Evolutionary conservation across 2,329 filamentous ascomycete genomes (phyloP).

Genomic region (Torrubiella hemipterigena): DNA sequence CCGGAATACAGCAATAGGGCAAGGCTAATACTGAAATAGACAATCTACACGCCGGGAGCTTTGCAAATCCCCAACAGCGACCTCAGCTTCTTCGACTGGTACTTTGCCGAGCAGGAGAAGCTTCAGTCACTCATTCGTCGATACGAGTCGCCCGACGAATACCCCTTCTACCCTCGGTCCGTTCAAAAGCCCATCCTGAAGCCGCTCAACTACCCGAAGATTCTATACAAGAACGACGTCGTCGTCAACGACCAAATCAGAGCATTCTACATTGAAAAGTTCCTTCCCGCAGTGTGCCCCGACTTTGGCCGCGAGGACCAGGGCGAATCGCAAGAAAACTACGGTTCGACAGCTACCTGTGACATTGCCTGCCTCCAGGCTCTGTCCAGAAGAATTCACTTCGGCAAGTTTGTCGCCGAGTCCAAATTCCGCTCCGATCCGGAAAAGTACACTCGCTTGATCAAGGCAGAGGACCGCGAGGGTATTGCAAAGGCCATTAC

Average conservation of each 20-base stretch:
- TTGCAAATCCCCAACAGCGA: slow-evolving; percentile 61
- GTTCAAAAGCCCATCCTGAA: slow-evolving; percentile 74
- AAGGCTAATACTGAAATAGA: slow-evolving; percentile 21
- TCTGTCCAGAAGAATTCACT: slow-evolving; percentile 82
- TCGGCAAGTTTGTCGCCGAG: slow-evolving; percentile 97
- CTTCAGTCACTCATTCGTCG: slow-evolving; percentile 88
- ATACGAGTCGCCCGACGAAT: slow-evolving; percentile 93
- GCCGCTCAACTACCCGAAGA: slow-evolving; percentile 74
- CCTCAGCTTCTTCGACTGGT: slow-evolving; percentile 87
- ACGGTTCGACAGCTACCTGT: slow-evolving; percentile 81
- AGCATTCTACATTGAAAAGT: slow-evolving; percentile 66
- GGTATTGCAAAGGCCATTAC: slow-evolving; percentile 88
- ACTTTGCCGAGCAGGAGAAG: slow-evolving; percentile 78
- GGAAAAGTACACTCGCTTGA: slow-evolving; percentile 69
- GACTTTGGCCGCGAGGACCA: slow-evolving; percentile 66
- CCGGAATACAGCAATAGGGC: background rate
- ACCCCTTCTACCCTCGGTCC: slow-evolving; percentile 85
- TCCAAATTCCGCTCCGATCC: slow-evolving; percentile 80
- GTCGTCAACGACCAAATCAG: slow-evolving; percentile 86
- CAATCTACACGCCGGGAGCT: slow-evolving; percentile 75
- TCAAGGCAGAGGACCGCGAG: slow-evolving; percentile 65
- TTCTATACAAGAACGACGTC: slow-evolving; percentile 80
- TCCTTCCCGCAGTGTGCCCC: slow-evolving; percentile 76
- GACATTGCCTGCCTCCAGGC: slow-evolving; percentile 88
- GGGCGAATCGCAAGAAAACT: slow-evolving; percentile 84